Percentiles rank a stretch among this genome's conserved stretches.
Conservation (phyloP, 805 yeast genomes). For the Zygotorulaspora danielsina region DNA sequence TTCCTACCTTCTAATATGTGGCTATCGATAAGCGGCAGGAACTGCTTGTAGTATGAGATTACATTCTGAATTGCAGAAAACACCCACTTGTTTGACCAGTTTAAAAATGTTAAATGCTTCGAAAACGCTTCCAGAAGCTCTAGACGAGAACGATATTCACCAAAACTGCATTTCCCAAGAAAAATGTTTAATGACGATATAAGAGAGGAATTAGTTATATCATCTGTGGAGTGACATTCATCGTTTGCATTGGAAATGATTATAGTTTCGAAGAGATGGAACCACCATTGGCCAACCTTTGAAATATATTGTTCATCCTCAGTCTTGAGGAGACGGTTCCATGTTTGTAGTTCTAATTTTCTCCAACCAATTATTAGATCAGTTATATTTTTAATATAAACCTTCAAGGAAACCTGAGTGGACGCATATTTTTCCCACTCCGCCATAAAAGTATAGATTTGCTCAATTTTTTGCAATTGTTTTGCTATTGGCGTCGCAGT, state of each 20-base stretch:
- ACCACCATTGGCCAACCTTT: constrained; percentile 82
- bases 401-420: constrained; percentile 60
- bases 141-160: constrained; percentile 65
- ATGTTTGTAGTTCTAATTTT: constrained; percentile 74
- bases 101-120: constrained; percentile 43
- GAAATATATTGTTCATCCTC: constrained; percentile 52
- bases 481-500: constrained; percentile 70
- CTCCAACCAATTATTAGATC: constrained; percentile 85
- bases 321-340: constrained; percentile 69
- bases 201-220: constrained; percentile 29
- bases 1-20: constrained; percentile 45
- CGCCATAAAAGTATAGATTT: constrained; percentile 69
- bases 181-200: constrained; percentile 66
- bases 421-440: constrained; percentile 96
- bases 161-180: constrained; percentile 68
- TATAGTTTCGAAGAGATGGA: constrained; percentile 78
- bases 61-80: constrained; percentile 36
- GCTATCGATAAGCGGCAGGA: constrained; percentile 45
- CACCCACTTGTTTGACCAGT: constrained; percentile 25
- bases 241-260: constrained; percentile 44
- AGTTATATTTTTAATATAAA: constrained; percentile 55
- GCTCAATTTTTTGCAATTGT: constrained; percentile 77
- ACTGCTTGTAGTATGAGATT: constrained; percentile 63
- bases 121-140: constrained; percentile 60
- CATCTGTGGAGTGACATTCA: constrained; percentile 23